These are phyloP conservation scores for Spironucleus salmonicida DNA, from an alignment of 208 protist genomes.

Conservation along the genomic window DNA sequence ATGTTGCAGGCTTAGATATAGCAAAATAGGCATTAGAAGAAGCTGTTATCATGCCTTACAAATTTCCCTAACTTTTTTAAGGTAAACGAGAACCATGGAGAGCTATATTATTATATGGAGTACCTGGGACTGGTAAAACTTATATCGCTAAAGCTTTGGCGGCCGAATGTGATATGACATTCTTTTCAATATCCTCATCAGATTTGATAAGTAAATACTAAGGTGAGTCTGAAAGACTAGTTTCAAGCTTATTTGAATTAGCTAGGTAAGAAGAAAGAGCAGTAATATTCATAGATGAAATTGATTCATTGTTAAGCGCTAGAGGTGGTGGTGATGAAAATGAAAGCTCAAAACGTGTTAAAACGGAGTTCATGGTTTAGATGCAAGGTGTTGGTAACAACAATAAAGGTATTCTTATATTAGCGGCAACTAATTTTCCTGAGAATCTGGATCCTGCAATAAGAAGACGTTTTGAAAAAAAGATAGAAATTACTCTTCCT, in stretches of 20 bases:
- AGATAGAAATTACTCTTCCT: conserved; percentile 69
- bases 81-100: conserved; percentile 64
- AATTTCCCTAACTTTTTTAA: conserved; percentile 81
- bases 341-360: conserved; percentile 75
- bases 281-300: conserved; percentile 99
- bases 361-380: conserved; percentile 95
- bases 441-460: conserved; percentile 65
- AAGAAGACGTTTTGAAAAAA: conserved; percentile 56
- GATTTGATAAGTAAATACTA: conserved; percentile 65
- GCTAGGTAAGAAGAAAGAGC: conserved; percentile 68
- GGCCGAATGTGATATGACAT: conserved; percentile 62
- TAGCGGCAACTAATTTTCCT: conserved; percentile 65
- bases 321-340: conserved; percentile 66
- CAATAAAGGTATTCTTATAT: conserved; percentile 49
- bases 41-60: conserved; percentile 76
- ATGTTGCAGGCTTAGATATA: conserved; percentile 75
- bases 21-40: conserved; percentile 83
- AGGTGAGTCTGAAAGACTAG: conserved; percentile 84
- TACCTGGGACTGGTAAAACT: conserved; percentile 69
- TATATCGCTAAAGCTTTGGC: conserved; percentile 61
- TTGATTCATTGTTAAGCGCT: conserved; percentile 81
- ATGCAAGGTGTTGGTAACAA: conserved; percentile 57
- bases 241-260: conserved; percentile 83
- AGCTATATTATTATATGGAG: conserved; percentile 71
- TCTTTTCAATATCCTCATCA: conserved; percentile 54